Base-by-base conservation (phyloP, 129 eudicot species). In the Sambucus nigra region DNA sequence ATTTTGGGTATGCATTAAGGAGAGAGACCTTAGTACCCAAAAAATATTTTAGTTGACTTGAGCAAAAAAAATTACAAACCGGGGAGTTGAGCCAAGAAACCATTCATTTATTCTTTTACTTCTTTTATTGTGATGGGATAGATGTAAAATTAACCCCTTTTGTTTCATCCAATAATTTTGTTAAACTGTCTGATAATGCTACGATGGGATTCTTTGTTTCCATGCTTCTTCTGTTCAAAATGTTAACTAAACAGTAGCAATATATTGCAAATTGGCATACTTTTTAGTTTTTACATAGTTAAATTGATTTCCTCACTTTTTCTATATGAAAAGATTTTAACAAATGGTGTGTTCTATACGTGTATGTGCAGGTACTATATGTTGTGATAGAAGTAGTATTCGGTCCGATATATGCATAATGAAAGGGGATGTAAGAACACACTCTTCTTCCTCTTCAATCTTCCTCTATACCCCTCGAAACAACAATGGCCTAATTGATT, bases 381-480 rank as follows among this genome's bases (percentile, higher is more conserved):
- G 99, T 68, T 91, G 99, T 42, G 99, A 91, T 33, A 79, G 99
- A 68, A 82, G 69, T 23, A 82, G 89, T 51, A 42, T 68, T 35
- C 72, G 99, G 2, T 68, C 99, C 0, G 99, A 91, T 55, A 42
- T 82, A 25, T 91, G 99, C 56, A 51, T 76, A 32, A 76, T 91
- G 95, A 91, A 77, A 73, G 99, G 99, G 39, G 95, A 91, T 76
- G 80, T 91, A 19, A 72, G 99, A 74, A 86, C 99, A 24, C 75
- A 74, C 20, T 69, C 99, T 15, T 25, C 71, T 23, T 76, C 95
- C 18, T 91, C 81, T 42, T 79, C 95, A 6, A 63, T 82, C 54
- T 57, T 70, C 42, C 82, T 91, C 4, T 91, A 82, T 75, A 57
- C 55, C 25, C 21, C 76, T 26, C 57, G 47, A 23, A 38, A 25